These are phyloP conservation scores for Colletotrichum sp. DNA, from an alignment of 2,329 filamentous ascomycete genomes.

Conservation along the genomic window DNA sequence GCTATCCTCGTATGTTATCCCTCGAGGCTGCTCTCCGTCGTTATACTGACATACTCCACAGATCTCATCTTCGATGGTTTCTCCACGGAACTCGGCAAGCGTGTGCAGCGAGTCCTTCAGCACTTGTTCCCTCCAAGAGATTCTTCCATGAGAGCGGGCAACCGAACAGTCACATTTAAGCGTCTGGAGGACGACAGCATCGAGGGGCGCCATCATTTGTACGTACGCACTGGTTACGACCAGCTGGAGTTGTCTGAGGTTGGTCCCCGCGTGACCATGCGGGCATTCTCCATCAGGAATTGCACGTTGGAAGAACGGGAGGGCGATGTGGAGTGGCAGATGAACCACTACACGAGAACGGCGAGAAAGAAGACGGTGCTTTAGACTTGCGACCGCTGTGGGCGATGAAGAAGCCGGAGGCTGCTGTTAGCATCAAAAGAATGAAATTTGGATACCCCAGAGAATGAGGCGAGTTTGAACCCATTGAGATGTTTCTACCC, in stretches of 20 bases:
- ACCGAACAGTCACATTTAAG: too few relatives aligned
- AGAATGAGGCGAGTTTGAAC: not conserved
- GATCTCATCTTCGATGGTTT: too few relatives aligned
- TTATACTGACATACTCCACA: too few relatives aligned
- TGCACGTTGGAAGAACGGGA: not conserved
- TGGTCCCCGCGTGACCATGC: not conserved
- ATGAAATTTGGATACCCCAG: not conserved
- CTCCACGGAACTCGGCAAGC: too few relatives aligned
- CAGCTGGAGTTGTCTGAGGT: not conserved
- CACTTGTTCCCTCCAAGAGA: too few relatives aligned
- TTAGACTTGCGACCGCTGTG: not conserved
- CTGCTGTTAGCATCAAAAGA: not conserved
- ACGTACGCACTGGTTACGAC: not conserved
- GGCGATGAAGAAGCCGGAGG: not conserved
- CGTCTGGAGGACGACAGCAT: too few relatives aligned
- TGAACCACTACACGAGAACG: not conserved
- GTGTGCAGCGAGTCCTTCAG: too few relatives aligned
- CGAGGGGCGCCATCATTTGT: not conserved
- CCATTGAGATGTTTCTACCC: not conserved
- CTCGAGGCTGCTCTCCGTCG: too few relatives aligned
- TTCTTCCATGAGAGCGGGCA: too few relatives aligned
- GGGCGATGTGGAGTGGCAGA: not conserved
- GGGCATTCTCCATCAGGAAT: not conserved
- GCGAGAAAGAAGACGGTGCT: not conserved
- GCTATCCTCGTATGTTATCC: too few relatives aligned